Evolutionary conservation across 192 early-diverging fungal genomes (phyloP).

Genomic region (Fimicolochytrium jonesii): DNA sequence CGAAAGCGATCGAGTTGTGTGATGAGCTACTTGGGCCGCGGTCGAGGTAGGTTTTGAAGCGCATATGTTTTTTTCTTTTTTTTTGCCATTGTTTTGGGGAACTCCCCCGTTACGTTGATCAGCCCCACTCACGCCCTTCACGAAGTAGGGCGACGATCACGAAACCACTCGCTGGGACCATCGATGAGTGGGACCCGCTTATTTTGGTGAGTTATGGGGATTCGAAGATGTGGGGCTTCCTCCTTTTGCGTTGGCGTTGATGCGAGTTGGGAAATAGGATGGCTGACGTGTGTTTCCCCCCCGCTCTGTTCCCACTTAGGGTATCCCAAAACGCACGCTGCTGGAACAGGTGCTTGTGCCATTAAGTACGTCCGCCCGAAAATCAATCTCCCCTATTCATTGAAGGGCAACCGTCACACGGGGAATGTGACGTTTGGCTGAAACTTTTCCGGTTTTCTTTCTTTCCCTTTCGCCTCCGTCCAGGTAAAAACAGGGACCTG

Average conservation of each 20-base stretch:
- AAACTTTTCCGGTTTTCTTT: background rate
- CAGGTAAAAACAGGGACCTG: constrained; percentile 14
- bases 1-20: constrained; percentile 64
- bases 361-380: constrained; percentile 53
- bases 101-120: background rate
- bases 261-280: no score
- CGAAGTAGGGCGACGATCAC: background rate
- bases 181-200: constrained; percentile 15
- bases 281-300: no score
- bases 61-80: constrained; percentile 7
- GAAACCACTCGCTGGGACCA: background rate
- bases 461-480: background rate
- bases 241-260: background rate
- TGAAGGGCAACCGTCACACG: background rate
- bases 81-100: no score
- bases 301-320: constrained; percentile 24
- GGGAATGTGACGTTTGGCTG: background rate
- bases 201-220: constrained; percentile 14
- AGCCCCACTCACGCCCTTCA: background rate
- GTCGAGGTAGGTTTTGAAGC: constrained; percentile 20
- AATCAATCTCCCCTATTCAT: no score
- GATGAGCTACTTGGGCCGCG: constrained; percentile 59
- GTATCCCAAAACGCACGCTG: constrained; percentile 61
- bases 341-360: constrained; percentile 63
- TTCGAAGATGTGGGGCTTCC: constrained; percentile 36